Conservation (phyloP, 23 red algal genomes). For the Chondrus crispus region DNA sequence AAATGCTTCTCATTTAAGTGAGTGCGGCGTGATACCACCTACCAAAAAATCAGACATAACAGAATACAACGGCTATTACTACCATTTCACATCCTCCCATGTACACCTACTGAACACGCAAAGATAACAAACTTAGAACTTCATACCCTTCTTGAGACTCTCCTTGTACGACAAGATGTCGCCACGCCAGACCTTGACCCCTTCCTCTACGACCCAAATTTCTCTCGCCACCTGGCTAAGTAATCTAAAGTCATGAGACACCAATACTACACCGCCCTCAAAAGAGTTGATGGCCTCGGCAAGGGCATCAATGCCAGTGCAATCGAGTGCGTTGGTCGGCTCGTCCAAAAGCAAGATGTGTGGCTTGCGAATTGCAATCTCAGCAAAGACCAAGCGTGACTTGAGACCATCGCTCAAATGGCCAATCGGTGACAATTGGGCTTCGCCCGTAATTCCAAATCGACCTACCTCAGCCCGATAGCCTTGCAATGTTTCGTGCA, state of each 20-base stretch:
- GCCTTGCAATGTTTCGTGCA: constrained; percentile 70
- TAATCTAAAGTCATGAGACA: constrained; percentile 92
- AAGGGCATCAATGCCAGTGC: constrained; percentile 89
- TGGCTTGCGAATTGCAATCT: constrained; percentile 86
- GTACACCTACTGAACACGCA: background rate
- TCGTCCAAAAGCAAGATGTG: constrained; percentile 96
- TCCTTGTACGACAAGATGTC: constrained; percentile 84
- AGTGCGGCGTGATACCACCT: too few relatives aligned
- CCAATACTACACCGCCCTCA: constrained; percentile 93
- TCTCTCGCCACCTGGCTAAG: constrained; percentile 81
- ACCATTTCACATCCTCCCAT: too few relatives aligned
- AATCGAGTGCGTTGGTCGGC: constrained; percentile 93
- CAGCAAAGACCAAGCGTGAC: constrained; percentile 93
- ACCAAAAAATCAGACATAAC: too few relatives aligned
- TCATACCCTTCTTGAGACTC: constrained; percentile 75
- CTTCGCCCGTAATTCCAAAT: constrained; percentile 78
- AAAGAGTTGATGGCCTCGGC: constrained; percentile 90
- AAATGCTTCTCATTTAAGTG: too few relatives aligned
- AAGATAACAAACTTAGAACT: constrained; percentile 51
- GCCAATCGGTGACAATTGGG: constrained; percentile 69
- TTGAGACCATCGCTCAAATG: constrained; percentile 91
- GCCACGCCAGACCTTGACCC: constrained; percentile 69
- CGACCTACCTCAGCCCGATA: constrained; percentile 73
- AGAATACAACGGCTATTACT: too few relatives aligned
- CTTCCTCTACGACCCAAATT: constrained; percentile 88